Evolutionary conservation across 78 protist genomes (phyloP).

Genomic region (Dictyostelium capitatum): DNA sequence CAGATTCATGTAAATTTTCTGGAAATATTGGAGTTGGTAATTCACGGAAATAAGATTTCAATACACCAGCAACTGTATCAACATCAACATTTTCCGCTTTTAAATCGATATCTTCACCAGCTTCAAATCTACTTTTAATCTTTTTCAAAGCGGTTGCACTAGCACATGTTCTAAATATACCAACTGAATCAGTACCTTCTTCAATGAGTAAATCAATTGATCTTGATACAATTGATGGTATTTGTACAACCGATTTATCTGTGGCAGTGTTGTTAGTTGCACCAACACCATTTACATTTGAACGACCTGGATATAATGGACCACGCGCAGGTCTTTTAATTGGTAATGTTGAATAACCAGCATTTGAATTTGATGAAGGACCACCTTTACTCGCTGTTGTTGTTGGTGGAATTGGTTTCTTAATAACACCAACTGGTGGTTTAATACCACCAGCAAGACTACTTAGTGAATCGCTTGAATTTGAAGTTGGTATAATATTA

Average conservation of each 20-base stretch:
- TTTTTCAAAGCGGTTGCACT: constrained; percentile 40
- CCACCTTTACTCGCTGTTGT: not conserved
- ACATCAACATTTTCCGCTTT: constrained; percentile 56
- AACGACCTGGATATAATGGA: constrained; percentile 71
- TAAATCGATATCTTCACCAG: constrained; percentile 72
- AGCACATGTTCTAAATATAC: constrained; percentile 79
- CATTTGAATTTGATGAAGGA: not conserved
- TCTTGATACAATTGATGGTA: constrained; percentile 54
- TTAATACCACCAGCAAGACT: not conserved
- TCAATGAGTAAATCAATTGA: constrained; percentile 45
- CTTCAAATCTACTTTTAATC: constrained; percentile 59
- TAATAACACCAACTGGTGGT: not conserved
- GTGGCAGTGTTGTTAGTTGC: too few relatives aligned
- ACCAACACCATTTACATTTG: not conserved
- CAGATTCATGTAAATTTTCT: constrained; percentile 36
- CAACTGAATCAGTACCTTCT: constrained; percentile 49
- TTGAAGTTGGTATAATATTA: not conserved
- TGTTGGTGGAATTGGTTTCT: not conserved
- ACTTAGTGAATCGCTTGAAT: not conserved
- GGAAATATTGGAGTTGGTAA: constrained; percentile 51
- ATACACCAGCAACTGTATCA: constrained; percentile 80
- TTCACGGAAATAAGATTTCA: constrained; percentile 65
- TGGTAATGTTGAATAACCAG: not conserved
- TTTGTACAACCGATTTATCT: not conserved
- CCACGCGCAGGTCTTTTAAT: constrained; percentile 55